A percentile compares a stretch with the other conserved stretches of the same genome.
Conservation (phyloP, 345 rosid species). For the Acer yangbiense region DNA sequence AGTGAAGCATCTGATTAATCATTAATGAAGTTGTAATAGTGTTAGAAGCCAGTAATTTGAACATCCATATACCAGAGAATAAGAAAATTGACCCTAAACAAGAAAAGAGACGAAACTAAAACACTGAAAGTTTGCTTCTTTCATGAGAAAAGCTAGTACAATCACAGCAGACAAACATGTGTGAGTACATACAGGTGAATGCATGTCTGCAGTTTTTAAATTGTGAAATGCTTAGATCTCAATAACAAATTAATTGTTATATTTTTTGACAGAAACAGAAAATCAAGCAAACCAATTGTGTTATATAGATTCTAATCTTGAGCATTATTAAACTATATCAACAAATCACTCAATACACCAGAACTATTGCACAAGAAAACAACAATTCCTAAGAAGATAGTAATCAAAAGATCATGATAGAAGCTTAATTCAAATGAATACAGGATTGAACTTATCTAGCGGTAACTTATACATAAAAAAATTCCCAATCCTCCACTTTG, state of each 20-base stretch:
- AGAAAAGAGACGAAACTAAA: background rate
- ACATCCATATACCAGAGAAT: background rate
- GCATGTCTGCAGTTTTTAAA: background rate
- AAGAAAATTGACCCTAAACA: background rate
- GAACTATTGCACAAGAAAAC: background rate
- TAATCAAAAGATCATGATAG: slow-evolving; percentile 6
- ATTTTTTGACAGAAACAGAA: background rate
- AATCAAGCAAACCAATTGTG: background rate
- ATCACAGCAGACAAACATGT: background rate
- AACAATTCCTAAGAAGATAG: background rate
- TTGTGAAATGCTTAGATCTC: background rate
- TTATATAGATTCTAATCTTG: background rate
- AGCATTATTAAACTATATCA: background rate
- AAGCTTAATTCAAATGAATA: background rate
- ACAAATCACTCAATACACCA: background rate
- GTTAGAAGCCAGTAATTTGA: background rate
- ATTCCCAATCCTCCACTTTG: background rate
- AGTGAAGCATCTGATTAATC: background rate
- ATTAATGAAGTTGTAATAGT: background rate
- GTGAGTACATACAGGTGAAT: background rate
- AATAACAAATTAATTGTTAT: background rate
- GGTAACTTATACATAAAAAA: no score
- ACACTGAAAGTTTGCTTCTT: background rate
- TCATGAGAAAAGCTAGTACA: background rate
- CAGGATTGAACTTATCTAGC: background rate